A percentile compares a stretch with the other conserved stretches of the same genome.
phyloP scores from a whole-genome alignment of 352 stramenopile genomes.

The Globisporangium splendens region DNA sequence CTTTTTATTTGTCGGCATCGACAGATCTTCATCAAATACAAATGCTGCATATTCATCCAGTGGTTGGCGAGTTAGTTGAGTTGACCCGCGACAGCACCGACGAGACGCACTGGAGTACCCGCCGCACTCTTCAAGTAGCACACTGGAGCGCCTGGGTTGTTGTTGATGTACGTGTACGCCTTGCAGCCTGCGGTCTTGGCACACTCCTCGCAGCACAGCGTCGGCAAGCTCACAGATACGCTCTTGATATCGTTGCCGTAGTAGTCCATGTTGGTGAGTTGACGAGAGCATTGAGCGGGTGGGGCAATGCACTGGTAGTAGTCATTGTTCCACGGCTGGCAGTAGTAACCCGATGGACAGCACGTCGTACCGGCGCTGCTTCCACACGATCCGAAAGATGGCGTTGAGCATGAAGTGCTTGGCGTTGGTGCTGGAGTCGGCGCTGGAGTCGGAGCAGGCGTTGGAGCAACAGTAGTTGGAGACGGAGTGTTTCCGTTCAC shows the following conservation, averaged over 20 bases:
- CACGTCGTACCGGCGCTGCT: constrained; percentile 19
- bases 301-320: constrained; percentile 38
- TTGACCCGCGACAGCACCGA: constrained; percentile 25
- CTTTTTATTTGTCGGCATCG: no score
- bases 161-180: constrained; percentile 52
- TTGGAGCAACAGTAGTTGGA: constrained; percentile 2
- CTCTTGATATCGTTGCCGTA: constrained; percentile 47
- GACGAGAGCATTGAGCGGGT: constrained; percentile 26
- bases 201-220: constrained; percentile 40
- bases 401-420: constrained; percentile 14
- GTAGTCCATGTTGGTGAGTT: constrained; percentile 33
- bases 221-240: constrained; percentile 29
- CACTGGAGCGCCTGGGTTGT: constrained; percentile 26
- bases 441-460: constrained; percentile 11
- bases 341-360: constrained; percentile 33
- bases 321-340: constrained; percentile 35
- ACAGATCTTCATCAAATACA: no score
- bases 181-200: constrained; percentile 26
- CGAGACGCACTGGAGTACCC: constrained; percentile 15
- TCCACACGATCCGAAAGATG: constrained; percentile 18
- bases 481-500: constrained; percentile 2
- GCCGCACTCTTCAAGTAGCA: constrained; percentile 42
- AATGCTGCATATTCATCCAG: not conserved
- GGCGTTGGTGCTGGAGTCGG: constrained; percentile 17
- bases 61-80: constrained; percentile 21